Base-by-base conservation (phyloP, 495 filamentous ascomycete genomes). In the Halenospora varia region DNA sequence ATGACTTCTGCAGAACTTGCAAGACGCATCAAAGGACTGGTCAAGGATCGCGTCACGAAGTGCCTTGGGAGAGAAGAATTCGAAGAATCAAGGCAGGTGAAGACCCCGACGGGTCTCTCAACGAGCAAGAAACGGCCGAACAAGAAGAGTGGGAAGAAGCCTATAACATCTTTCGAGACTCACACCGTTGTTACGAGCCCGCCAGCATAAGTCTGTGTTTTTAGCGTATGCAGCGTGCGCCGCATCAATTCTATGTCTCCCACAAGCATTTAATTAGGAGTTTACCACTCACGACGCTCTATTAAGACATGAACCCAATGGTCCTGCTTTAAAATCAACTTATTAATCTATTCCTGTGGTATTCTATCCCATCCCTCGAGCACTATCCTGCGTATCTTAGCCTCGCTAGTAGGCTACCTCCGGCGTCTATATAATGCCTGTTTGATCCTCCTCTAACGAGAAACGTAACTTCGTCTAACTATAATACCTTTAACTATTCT, bases 141-240 rank as follows among this genome's bases (percentile, higher is more conserved):
- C 48, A 51, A 13, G 48, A 51, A 26, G 35, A 35, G 26, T 55
- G n/a, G 19, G 35, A 24, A 45, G 35, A 25, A 47, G 44, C 44
- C 13, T 46, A 24, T 40, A 35, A 46, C 25, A 55, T 45, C 52
- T 55, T 45, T 15, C 25, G 23, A 6, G 52, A 55, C n/a, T n/a
- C n/a, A n/a, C n/a, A n/a, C n/a, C n/a, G n/a, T n/a, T n/a, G n/a
- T 35, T 35, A 35, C 29, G 29, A 35, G 13, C 29, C 4, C 13
- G 13, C 29, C 13, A 35, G 13, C 29, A 35, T 6, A 35, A 35
- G 29, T 35, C 29, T 35, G 13, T 4, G 29, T 35, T 35, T 35
- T 35, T 35, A 35, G 29, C 6, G 6, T 35, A 35, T 35, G 13
- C 4, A 13, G 29, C 29, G 13, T 35, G 29, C 13, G 29, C 29